A percentile compares a stretch with the other conserved stretches of the same genome.
Conservation (phyloP, 768 basidiomycete species). For the Clitopilus passeckerianus region DNA sequence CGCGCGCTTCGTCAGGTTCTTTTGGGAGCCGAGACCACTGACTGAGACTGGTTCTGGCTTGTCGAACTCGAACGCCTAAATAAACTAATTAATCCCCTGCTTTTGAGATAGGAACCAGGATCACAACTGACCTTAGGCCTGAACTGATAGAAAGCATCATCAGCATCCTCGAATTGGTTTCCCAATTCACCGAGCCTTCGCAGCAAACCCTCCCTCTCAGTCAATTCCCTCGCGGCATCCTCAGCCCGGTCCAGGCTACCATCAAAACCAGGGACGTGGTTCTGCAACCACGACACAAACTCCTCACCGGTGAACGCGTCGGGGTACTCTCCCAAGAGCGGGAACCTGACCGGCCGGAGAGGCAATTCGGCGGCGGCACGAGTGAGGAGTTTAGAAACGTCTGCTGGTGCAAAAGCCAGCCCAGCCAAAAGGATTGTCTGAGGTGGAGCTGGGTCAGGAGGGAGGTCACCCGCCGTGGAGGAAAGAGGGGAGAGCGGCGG, state of each 20-base stretch:
- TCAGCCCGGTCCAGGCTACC: constrained; percentile 78
- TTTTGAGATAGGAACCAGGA: too few relatives aligned
- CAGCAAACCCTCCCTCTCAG: constrained; percentile 55
- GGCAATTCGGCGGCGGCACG: constrained; percentile 72
- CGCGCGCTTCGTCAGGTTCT: constrained; percentile 64
- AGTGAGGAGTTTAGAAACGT: constrained; percentile 64
- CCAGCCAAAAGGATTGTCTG: constrained; percentile 72
- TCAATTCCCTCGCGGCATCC: constrained; percentile 61
- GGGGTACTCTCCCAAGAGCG: constrained; percentile 78
- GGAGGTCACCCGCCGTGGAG: constrained; percentile 18
- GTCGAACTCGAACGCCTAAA: constrained; percentile 58
- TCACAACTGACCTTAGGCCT: constrained; percentile 56
- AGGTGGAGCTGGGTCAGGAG: constrained; percentile 42
- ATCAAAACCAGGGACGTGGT: constrained; percentile 72
- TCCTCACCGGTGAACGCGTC: constrained; percentile 89
- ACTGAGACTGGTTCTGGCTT: constrained; percentile 13
- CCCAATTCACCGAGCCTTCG: constrained; percentile 80
- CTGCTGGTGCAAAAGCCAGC: constrained; percentile 56
- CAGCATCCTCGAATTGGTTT: constrained; percentile 72
- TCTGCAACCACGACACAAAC: constrained; percentile 79
- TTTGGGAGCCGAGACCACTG: constrained; percentile 25
- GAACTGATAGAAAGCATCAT: constrained; percentile 84
- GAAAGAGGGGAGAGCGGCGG: constrained; percentile 56
- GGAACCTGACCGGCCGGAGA: constrained; percentile 67
- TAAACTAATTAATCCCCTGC: too few relatives aligned